Base-by-base conservation (phyloP, 192 early-diverging fungal species). In the Coemansia sp. region DNA sequence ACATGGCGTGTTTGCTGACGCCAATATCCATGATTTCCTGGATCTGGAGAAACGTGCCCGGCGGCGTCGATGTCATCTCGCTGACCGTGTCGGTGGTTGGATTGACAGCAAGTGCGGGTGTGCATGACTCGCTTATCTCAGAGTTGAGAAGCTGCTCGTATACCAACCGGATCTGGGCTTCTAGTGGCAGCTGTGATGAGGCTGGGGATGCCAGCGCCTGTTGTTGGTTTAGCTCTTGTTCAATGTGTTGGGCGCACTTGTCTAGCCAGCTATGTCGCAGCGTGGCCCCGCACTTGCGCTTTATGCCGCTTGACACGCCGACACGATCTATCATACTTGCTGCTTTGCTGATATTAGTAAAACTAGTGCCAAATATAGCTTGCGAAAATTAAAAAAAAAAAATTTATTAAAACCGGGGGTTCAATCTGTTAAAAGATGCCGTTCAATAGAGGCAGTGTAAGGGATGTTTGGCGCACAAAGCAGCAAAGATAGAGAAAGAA, bases 1-100 rank as follows among this genome's bases (percentile, higher is more conserved):
- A 67, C 64, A 74, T 59, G 7, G 59, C 49, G 42, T 62, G 58
- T 48, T 64, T 67, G 55, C 72, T 74, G 6, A 67, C 46, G 5
- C 72, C 72, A 6, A 74, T 51, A 13, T 74, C 72, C 47, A 60
- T 55, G 9, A 74, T 56, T 15, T 67, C 61, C 27, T 74, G 72
- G 10, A 74, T 48, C 45, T 74, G 72, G 37, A 74, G 29, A 22
- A 74, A 27, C 9, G 39, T 55, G n/a, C 58, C 58, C 9, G 64
- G 50, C 11, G 45, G 28, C 10, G 45, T 23, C 10, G 26, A 51
- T 0, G 64, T 53, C 9, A 73, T 23, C 47, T 15, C 9, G 14
- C 15, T 20, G 19, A 51, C 60, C 6, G 24, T 38, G 35, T 36
- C 44, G 6, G 37, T 46, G 7, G 11, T 27, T 7, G 37, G 17